These are phyloP conservation scores for Sordariomycetes sp. DNA, from an alignment of 2,329 filamentous ascomycete genomes.

Conservation along the genomic window DNA sequence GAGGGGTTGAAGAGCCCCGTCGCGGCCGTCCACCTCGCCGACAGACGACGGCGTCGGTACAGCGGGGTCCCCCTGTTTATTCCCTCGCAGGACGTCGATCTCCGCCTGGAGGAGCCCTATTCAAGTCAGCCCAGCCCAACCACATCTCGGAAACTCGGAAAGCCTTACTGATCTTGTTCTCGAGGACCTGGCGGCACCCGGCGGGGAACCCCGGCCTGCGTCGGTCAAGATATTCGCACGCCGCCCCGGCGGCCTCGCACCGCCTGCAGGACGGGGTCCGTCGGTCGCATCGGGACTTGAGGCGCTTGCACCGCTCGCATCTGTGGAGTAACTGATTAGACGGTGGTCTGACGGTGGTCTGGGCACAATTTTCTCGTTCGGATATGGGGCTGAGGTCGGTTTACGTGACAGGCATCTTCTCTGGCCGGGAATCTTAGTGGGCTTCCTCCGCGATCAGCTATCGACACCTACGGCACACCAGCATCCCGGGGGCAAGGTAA, in stretches of 20 bases:
- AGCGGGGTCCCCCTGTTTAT: too few species aligned
- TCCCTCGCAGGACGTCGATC: not conserved
- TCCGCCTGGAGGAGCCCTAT: not conserved
- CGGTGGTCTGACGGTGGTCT: too few species aligned
- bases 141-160: not conserved
- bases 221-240: constrained; percentile 4
- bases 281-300: constrained; percentile 5
- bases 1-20: too few species aligned
- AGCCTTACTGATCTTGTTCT: constrained; percentile 3
- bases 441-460: too few species aligned
- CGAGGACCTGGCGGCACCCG: constrained; percentile 4
- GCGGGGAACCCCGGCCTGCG: constrained; percentile 5
- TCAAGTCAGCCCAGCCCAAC: not conserved
- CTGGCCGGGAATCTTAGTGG: too few species aligned
- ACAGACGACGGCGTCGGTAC: too few species aligned
- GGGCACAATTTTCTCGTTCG: too few species aligned
- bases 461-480: too few species aligned
- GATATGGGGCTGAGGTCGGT: too few species aligned
- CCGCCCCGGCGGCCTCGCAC: not conserved
- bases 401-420: too few species aligned
- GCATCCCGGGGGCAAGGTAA: too few species aligned
- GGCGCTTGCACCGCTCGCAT: constrained; percentile 6
- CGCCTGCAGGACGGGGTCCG: constrained; percentile 1
- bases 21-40: too few species aligned
- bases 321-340: not conserved